Evolutionary conservation across 345 rosid species (phyloP).

Genomic region (Carallia pectinifolia): DNA sequence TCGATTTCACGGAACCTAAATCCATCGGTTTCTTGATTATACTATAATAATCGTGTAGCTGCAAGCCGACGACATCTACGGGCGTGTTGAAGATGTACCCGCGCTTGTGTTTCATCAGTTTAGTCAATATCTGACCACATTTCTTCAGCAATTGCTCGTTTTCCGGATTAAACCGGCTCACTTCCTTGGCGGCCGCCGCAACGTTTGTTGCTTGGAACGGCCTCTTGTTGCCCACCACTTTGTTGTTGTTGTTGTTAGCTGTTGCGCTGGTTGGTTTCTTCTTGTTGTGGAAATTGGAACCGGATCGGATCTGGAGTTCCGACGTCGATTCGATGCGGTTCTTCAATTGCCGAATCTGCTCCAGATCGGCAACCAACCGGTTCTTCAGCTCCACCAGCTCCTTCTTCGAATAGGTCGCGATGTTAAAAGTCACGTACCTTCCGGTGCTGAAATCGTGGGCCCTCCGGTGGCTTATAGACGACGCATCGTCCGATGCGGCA

Average conservation of each 20-base stretch:
- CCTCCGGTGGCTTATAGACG: slow-evolving; percentile 34
- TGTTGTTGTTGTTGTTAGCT: slow-evolving; percentile 24
- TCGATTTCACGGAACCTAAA: slow-evolving; percentile 67
- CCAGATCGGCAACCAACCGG: slow-evolving; percentile 60
- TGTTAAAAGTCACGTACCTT: slow-evolving; percentile 31
- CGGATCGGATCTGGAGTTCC: slow-evolving; percentile 44
- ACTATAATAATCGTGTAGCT: slow-evolving; percentile 58
- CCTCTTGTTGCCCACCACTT: slow-evolving; percentile 48
- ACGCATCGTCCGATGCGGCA: slow-evolving; percentile 60
- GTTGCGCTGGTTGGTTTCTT: slow-evolving; percentile 17
- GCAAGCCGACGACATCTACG: slow-evolving; percentile 58
- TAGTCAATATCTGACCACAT: slow-evolving; percentile 59
- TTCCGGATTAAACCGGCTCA: slow-evolving; percentile 35
- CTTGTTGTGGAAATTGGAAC: slow-evolving; percentile 25
- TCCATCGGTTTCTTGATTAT: slow-evolving; percentile 75
- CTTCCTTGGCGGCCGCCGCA: slow-evolving; percentile 19
- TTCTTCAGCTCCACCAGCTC: slow-evolving; percentile 54
- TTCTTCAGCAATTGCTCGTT: slow-evolving; percentile 42
- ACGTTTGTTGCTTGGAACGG: slow-evolving; percentile 22
- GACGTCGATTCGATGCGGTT: slow-evolving; percentile 45
- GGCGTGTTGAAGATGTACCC: slow-evolving; percentile 62
- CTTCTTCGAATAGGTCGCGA: slow-evolving; percentile 39
- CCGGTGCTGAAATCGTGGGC: slow-evolving; percentile 29
- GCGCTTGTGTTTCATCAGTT: slow-evolving; percentile 66
- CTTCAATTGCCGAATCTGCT: slow-evolving; percentile 63